Percentiles rank a stretch among this genome's conserved stretches.
Conservation (phyloP, 164 flowering plant species). For the Stephania cephalantha region DNA sequence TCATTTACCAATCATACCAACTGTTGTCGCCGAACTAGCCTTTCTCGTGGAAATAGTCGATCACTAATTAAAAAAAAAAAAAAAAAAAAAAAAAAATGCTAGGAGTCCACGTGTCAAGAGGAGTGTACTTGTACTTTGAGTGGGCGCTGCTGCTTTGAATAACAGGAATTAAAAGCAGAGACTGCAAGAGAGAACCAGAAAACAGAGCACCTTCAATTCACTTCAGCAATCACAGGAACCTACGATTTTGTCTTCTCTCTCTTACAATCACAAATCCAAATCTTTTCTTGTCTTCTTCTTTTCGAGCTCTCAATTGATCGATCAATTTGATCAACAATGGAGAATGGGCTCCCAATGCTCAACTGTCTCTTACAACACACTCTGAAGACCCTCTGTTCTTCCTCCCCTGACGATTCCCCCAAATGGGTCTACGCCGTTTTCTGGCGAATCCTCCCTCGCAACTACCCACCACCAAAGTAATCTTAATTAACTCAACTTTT, state of each 20-base stretch:
- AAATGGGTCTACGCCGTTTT: constrained; percentile 80
- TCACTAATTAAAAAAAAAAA: too few relatives aligned
- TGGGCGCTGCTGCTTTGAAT: background rate
- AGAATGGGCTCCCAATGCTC: constrained; percentile 63
- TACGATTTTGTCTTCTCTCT: constrained; percentile 8
- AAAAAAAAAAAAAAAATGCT: too few relatives aligned
- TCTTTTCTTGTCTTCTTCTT: background rate
- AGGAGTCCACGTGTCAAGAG: background rate
- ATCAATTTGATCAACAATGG: constrained; percentile 33
- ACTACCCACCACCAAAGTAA: constrained; percentile 82
- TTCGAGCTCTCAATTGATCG: constrained; percentile 13
- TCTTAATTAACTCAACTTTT: background rate
- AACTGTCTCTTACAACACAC: constrained; percentile 65
- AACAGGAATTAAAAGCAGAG: background rate
- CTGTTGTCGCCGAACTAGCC: too few relatives aligned
- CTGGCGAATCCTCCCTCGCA: constrained; percentile 71
- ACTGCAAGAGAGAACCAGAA: background rate
- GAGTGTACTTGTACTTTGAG: background rate
- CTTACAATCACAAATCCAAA: background rate
- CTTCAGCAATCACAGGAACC: background rate
- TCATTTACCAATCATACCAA: too few relatives aligned
- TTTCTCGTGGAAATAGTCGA: too few relatives aligned
- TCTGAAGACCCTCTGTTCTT: constrained; percentile 53
- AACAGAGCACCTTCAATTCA: background rate
- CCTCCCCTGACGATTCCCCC: constrained; percentile 27